Percentiles rank a stretch among this genome's conserved stretches.
Conservation (phyloP, 73 alveolate species). For the Paramecium pentaurelia region DNA sequence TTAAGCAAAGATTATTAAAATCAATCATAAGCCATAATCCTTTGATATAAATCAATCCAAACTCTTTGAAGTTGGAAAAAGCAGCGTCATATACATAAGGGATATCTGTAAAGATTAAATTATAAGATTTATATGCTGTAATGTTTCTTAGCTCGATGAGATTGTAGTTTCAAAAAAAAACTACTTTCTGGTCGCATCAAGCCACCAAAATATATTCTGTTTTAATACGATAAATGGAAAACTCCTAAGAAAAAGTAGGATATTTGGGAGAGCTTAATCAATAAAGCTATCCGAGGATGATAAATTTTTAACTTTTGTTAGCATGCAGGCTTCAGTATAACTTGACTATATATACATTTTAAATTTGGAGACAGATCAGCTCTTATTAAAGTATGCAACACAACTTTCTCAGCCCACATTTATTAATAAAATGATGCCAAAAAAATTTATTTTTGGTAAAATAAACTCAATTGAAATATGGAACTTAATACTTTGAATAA, state of each 20-base stretch:
- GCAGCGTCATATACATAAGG: background rate
- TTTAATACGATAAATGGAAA: background rate
- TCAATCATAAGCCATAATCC: background rate
- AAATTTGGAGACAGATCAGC: background rate
- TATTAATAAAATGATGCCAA: background rate
- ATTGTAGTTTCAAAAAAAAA: background rate
- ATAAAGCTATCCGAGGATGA: background rate
- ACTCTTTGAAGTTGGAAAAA: background rate
- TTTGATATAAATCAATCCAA: background rate
- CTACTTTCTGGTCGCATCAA: background rate
- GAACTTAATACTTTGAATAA: background rate
- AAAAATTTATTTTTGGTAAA: background rate
- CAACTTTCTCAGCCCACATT: background rate
- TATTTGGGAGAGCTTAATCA: background rate
- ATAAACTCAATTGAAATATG: background rate
- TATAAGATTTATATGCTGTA: background rate
- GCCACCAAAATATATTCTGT: background rate
- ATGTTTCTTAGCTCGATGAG: background rate
- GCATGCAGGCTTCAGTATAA: background rate
- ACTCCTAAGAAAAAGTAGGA: background rate
- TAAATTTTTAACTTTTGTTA: background rate
- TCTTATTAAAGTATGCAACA: background rate
- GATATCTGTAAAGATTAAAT: background rate
- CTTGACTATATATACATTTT: background rate
- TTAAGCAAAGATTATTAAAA: background rate